phyloP scores from a whole-genome alignment of 148 eudicot genomes.

The Persicaria maculosa region DNA sequence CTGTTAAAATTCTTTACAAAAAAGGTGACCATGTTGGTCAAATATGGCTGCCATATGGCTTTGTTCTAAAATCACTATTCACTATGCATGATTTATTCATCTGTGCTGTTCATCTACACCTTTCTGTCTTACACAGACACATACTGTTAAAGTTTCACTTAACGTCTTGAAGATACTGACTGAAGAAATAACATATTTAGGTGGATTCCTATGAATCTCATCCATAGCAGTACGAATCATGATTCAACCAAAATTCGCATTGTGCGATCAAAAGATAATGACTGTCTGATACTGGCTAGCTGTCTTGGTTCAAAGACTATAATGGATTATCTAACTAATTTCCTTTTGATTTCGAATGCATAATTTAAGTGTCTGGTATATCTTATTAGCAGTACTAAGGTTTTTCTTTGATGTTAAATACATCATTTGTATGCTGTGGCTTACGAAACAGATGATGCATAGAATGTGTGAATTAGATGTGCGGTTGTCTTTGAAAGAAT shows the following conservation, averaged over 20 bases:
- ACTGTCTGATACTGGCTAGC: not conserved
- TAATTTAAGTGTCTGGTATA: not conserved
- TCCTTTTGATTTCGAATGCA: not conserved
- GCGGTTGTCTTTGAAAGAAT: not conserved
- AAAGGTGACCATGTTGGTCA: too few relatives aligned
- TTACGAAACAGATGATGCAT: not conserved
- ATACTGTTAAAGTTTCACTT: not conserved
- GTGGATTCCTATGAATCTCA: not conserved
- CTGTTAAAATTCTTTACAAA: too few relatives aligned
- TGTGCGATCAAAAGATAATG: not conserved
- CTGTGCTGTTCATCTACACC: not conserved
- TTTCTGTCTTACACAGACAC: not conserved
- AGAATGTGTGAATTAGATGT: not conserved
- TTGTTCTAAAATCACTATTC: too few relatives aligned
- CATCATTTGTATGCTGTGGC: not conserved
- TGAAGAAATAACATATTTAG: not conserved
- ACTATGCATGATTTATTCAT: not conserved
- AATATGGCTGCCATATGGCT: too few relatives aligned
- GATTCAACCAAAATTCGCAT: too few relatives aligned
- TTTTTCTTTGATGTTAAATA: not conserved
- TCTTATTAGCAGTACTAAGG: not conserved
- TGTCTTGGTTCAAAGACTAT: not conserved
- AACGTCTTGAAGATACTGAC: not conserved
- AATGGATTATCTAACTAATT: not conserved
- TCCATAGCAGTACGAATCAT: not conserved